A percentile compares a stretch with the other conserved stretches of the same genome.
Evolutionary conservation across 1,139 yeast species (phyloP).

Genomic region (Blastobotrys ciferrii): DNA sequence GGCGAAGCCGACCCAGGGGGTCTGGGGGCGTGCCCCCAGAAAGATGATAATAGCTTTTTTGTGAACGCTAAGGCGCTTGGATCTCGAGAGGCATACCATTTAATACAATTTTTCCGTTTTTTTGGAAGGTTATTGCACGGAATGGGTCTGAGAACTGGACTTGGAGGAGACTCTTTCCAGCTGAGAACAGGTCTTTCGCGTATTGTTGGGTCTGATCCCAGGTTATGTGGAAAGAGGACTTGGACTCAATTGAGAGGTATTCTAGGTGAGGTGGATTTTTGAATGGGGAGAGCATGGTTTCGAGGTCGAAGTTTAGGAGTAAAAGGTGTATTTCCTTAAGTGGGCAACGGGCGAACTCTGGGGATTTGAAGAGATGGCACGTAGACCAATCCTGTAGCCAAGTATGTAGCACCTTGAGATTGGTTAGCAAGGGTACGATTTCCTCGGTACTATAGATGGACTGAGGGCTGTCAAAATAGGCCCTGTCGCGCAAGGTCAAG

Average conservation of each 20-base stretch:
- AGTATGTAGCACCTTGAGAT: not conserved
- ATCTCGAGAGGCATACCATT: not conserved
- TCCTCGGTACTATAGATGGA: not conserved
- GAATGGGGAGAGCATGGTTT: not conserved
- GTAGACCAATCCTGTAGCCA: not conserved
- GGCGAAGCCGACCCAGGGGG: no score
- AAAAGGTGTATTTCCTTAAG: not conserved
- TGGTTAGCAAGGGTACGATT: not conserved
- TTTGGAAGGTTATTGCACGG: not conserved
- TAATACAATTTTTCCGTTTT: not conserved
- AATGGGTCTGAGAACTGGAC: not conserved
- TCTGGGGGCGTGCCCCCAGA: no score
- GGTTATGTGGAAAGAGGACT: not conserved
- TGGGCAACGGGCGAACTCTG: not conserved
- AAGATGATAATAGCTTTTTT: no score
- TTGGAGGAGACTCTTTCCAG: not conserved
- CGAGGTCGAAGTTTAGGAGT: not conserved
- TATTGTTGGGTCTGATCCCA: not conserved
- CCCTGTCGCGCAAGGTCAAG: not conserved
- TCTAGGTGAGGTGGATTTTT: not conserved
- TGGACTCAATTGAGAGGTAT: not conserved
- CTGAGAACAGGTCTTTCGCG: not conserved
- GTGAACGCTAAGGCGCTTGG: no score
- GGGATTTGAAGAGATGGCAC: not conserved
- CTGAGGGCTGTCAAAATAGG: not conserved